Evolutionary conservation across 495 filamentous ascomycete species (phyloP).

Genomic region (Aspergillus coremiiformis): DNA sequence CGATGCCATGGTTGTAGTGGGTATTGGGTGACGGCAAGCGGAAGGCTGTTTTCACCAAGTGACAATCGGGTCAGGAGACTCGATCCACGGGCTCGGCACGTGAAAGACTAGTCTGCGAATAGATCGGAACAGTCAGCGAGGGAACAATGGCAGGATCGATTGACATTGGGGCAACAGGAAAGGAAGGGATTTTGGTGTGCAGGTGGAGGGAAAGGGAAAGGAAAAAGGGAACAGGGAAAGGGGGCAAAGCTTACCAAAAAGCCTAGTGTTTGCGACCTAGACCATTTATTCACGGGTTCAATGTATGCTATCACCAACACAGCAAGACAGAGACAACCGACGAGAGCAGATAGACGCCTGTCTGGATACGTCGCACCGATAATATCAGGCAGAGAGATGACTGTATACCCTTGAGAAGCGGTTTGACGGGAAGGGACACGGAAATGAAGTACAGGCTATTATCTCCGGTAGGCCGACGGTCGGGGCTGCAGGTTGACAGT

Average conservation of each 20-base stretch:
- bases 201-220: too few species aligned
- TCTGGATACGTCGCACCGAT: slow-evolving; percentile 5
- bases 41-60: slow-evolving; percentile 18
- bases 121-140: neutral
- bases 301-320: slow-evolving; percentile 2
- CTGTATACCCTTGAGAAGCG: neutral
- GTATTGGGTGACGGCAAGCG: slow-evolving; percentile 11
- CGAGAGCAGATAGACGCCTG: slow-evolving; percentile 2
- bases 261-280: slow-evolving; percentile 11
- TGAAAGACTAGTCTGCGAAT: slow-evolving; percentile 19
- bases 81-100: slow-evolving; percentile 22
- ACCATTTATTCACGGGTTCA: slow-evolving; percentile 19
- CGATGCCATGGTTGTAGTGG: slow-evolving; percentile 65
- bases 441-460: slow-evolving; percentile 1
- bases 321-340: neutral
- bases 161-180: neutral
- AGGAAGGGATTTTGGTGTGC: neutral
- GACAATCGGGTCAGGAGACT: slow-evolving; percentile 23
- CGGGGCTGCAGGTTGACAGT: slow-evolving; percentile 18
- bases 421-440: neutral
- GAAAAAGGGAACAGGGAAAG: too few species aligned
- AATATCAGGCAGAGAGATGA: slow-evolving; percentile 2
- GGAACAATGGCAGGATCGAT: neutral
- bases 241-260: slow-evolving; percentile 10
- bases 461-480: slow-evolving; percentile 8